Base-by-base conservation (phyloP, 2,329 filamentous ascomycete genomes). In the Ophiobolus disseminans region DNA sequence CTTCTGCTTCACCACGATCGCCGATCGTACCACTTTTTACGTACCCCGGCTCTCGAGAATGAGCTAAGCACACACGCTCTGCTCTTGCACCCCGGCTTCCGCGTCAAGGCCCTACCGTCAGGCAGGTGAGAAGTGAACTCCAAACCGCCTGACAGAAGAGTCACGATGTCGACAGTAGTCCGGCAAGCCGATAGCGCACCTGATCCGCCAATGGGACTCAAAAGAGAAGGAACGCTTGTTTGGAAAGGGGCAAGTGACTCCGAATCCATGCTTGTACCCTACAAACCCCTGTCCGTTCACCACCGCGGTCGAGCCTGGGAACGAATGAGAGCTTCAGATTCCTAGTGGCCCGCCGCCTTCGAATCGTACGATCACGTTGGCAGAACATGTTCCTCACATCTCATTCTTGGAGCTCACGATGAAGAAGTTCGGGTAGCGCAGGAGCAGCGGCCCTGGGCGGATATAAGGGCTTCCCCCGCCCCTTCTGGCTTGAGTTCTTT, bases 291-390 rank as follows among this genome's bases (percentile, higher is more conserved):
- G n/a, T n/a, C n/a, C n/a, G n/a, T n/a, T n/a, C n/a, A n/a, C n/a
- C n/a, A n/a, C n/a, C n/a, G n/a, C n/a, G n/a, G n/a, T n/a, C n/a
- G n/a, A n/a, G n/a, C n/a, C n/a, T n/a, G n/a, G n/a, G n/a, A n/a
- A 45, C 38, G 38, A 40, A 44, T 44, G 17, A 37, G 36, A 30
- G 28, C 11, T 14, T 40, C 38, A 28, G n/a, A 20, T 17, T 9
- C 23, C 16, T 14, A 31, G 5, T 21, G 31, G 14, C 36, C 9
- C 28, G n/a, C 19, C 30, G 17, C 36, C n/a, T 38, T 16, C 20
- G 21, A 21, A 1, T 25, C 21, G 21, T 26, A 38, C 11, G 21
- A 16, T 16, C 13, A 16, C 5, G 11, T 6, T 17, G 21, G 36
- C 13, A 26, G 21, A 10, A 25, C 4, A 23, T 26, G 14, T 9